Conservation (phyloP, 768 basidiomycete genomes). For the Sarcodon sp. region DNA sequence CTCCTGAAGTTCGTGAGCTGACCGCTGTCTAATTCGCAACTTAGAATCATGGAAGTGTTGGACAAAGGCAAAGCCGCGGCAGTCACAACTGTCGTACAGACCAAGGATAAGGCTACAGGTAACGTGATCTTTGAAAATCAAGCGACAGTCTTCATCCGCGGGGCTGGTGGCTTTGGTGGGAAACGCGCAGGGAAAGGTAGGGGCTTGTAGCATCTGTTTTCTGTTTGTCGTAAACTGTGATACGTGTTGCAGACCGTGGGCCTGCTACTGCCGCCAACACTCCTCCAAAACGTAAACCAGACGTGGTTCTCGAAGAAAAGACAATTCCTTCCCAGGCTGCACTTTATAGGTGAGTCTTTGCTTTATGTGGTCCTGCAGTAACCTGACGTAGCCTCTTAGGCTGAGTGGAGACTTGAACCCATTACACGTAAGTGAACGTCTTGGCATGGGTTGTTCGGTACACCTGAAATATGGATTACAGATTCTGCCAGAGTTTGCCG, state of each 20-base stretch:
- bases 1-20: conserved; percentile 1
- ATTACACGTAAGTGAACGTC: conserved; percentile 48
- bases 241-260: conserved; percentile 58
- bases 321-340: conserved; percentile 77
- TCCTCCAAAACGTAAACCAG: conserved; percentile 74
- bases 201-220: conserved; percentile 7
- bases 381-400: conserved; percentile 21
- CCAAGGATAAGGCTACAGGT: conserved; percentile 68
- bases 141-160: conserved; percentile 84
- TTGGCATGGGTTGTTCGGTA: neutral
- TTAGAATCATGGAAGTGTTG: conserved; percentile 63
- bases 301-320: conserved; percentile 81
- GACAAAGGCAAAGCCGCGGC: conserved; percentile 94
- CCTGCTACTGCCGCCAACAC: conserved; percentile 72
- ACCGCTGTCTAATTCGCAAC: neutral
- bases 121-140: conserved; percentile 86
- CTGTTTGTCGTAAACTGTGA: neutral
- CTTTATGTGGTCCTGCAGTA: neutral
- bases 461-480: conserved; percentile 15
- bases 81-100: conserved; percentile 68
- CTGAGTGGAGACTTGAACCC: conserved; percentile 90
- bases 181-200: conserved; percentile 72
- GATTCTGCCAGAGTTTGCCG: conserved; percentile 90
- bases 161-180: conserved; percentile 93
- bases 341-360: conserved; percentile 59